phyloP scores from a whole-genome alignment of 148 eudicot species.

The Suaeda aralocaspica region DNA sequence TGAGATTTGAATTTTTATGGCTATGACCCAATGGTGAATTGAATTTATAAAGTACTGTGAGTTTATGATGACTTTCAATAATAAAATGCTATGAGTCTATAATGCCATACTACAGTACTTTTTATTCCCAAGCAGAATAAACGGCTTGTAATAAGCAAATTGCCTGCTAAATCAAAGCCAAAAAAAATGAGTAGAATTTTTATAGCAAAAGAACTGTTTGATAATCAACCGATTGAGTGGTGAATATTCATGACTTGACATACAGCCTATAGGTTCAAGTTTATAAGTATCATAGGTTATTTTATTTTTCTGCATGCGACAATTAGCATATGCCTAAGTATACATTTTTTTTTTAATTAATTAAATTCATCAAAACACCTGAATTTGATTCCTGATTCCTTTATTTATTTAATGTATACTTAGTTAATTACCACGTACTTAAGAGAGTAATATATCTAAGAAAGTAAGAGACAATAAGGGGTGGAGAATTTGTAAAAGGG shows the following conservation, averaged over 20 bases:
- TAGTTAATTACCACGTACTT: neutral
- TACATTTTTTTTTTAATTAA: neutral
- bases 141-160: slow-evolving; percentile 14
- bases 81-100: neutral
- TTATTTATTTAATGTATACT: neutral
- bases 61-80: too few relatives aligned
- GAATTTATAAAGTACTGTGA: too few relatives aligned
- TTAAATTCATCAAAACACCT: slow-evolving; percentile 7
- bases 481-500: slow-evolving; percentile 16
- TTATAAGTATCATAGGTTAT: neutral
- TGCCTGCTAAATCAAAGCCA: slow-evolving; percentile 4
- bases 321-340: slow-evolving; percentile 16
- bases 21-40: too few relatives aligned
- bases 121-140: neutral
- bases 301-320: slow-evolving; percentile 2
- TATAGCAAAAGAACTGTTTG: neutral
- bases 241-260: slow-evolving; percentile 24
- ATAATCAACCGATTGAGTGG: neutral
- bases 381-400: slow-evolving; percentile 9
- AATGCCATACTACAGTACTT: neutral
- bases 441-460: neutral
- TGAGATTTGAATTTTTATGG: too few relatives aligned
- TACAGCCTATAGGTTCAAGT: neutral
- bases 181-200: neutral
- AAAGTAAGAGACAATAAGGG: slow-evolving; percentile 15